These are phyloP conservation scores for Metschnikowia continentalis DNA, from an alignment of 805 yeast species.

Conservation along the genomic window DNA sequence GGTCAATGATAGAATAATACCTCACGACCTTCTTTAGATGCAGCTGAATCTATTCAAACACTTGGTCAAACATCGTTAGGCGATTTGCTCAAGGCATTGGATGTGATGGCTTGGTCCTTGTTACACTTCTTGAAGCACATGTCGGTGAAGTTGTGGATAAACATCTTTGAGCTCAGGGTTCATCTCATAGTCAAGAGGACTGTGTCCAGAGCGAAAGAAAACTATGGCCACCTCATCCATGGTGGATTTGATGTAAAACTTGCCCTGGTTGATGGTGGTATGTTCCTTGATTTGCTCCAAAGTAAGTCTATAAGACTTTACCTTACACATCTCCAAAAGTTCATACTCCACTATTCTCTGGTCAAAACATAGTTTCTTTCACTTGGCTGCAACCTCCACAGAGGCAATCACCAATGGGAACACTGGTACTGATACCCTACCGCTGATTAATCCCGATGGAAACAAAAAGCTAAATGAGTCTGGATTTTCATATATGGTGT, in stretches of 20 bases:
- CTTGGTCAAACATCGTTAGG: constrained; percentile 69
- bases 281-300: constrained; percentile 51
- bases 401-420: too few relatives aligned
- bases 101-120: constrained; percentile 37
- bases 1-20: too few relatives aligned
- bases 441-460: too few relatives aligned
- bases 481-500: too few relatives aligned
- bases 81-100: constrained; percentile 50
- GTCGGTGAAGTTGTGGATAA: constrained; percentile 85
- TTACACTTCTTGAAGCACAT: constrained; percentile 88
- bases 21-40: too few relatives aligned
- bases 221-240: constrained; percentile 79
- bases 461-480: too few relatives aligned
- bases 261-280: constrained; percentile 42
- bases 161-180: constrained; percentile 49
- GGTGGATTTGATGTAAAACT: constrained; percentile 49
- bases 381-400: constrained; percentile 52
- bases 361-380: constrained; percentile 90
- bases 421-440: too few relatives aligned
- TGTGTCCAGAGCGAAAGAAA: constrained; percentile 85
- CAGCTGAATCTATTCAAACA: constrained; percentile 68
- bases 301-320: constrained; percentile 63
- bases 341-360: constrained; percentile 80
- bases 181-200: constrained; percentile 70
- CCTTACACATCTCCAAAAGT: constrained; percentile 48